A percentile compares a stretch with the other conserved stretches of the same genome.
phyloP scores from a whole-genome alignment of 2,329 filamentous ascomycete genomes.

The Graphilbum fragrans region DNA sequence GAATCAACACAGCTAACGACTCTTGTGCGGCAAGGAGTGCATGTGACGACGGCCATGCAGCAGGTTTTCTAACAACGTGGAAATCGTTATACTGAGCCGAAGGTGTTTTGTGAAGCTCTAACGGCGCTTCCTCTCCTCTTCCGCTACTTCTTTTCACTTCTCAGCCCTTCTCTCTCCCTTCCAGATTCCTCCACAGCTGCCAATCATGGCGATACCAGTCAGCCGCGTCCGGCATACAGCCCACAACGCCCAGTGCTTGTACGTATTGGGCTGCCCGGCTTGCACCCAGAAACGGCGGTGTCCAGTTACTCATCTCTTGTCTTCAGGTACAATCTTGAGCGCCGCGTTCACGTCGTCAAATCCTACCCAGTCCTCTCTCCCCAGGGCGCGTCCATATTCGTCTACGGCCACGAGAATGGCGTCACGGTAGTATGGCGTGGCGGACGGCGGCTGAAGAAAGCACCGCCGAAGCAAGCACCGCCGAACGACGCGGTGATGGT shows the following conservation, averaged over 20 bases:
- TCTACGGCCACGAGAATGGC: constrained; percentile 54
- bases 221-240: constrained; percentile 21
- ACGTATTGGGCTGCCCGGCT: constrained; percentile 8
- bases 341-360: constrained; percentile 46
- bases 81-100: too few relatives aligned
- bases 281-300: neutral
- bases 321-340: constrained; percentile 44
- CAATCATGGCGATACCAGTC: neutral
- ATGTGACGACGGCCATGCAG: too few relatives aligned
- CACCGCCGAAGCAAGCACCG: constrained; percentile 7
- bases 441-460: constrained; percentile 44
- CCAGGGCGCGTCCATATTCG: constrained; percentile 49
- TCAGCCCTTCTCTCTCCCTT: too few relatives aligned
- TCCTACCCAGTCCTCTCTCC: constrained; percentile 49
- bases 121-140: too few relatives aligned
- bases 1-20: too few relatives aligned
- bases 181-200: too few relatives aligned
- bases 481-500: constrained; percentile 43
- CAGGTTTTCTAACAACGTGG: too few relatives aligned
- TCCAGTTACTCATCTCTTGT: neutral
- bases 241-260: constrained; percentile 24
- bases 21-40: too few relatives aligned
- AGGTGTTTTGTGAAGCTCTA: too few relatives aligned
- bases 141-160: too few relatives aligned
- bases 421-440: constrained; percentile 51